These are phyloP conservation scores for Aspergillus latus DNA, from an alignment of 2,329 filamentous ascomycete species.

Conservation along the genomic window DNA sequence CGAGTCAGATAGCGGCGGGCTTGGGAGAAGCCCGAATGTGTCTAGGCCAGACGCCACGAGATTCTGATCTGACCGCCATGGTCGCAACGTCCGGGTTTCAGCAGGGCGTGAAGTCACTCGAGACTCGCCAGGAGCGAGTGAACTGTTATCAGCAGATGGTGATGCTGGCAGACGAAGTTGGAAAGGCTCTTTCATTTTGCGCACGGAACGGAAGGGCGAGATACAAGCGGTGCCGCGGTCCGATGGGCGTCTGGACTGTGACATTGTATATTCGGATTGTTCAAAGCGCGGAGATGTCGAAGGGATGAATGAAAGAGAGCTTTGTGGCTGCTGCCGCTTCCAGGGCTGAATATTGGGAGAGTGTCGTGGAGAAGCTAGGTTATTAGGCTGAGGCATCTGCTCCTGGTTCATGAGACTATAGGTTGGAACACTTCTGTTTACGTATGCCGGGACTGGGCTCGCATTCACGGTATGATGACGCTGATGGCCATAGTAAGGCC, in stretches of 20 bases:
- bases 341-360: conserved; percentile 28
- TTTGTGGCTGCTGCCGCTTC: conserved; percentile 34
- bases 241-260: conserved; percentile 25
- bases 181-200: conserved; percentile 42
- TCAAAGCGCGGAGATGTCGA: conserved; percentile 33
- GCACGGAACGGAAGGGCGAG: conserved; percentile 42
- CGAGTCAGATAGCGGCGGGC: conserved; percentile 39
- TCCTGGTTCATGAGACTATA: conserved; percentile 21
- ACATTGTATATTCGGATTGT: conserved; percentile 29
- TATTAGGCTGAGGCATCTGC: conserved; percentile 13
- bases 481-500: conserved; percentile 17
- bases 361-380: conserved; percentile 23
- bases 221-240: conserved; percentile 30
- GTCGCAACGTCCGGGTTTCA: conserved; percentile 30
- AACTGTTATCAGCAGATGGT: conserved; percentile 31
- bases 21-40: conserved; percentile 38
- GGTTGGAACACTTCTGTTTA: conserved; percentile 19
- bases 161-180: conserved; percentile 37
- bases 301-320: conserved; percentile 37
- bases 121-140: conserved; percentile 23
- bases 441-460: conserved; percentile 18
- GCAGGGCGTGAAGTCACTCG: conserved; percentile 21
- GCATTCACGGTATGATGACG: conserved; percentile 23
- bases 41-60: conserved; percentile 32
- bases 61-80: conserved; percentile 40